Evolutionary conservation across 495 filamentous ascomycete genomes (phyloP), one percentile per base, ranked within the genome.

Genomic region (Xylaria telfairii): DNA sequence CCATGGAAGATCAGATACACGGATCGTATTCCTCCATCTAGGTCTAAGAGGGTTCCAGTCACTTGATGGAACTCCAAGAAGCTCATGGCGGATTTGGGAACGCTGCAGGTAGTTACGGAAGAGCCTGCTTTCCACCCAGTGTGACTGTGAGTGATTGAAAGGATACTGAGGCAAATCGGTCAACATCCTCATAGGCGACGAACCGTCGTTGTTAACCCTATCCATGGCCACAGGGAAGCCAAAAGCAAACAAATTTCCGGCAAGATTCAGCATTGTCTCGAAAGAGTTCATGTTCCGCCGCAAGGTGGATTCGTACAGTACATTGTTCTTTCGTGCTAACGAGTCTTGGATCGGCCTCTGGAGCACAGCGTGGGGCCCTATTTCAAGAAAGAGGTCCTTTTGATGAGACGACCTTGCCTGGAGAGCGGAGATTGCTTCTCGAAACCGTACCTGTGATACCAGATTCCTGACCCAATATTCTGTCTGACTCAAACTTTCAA

Each of bases 331-430:
- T 15, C 37, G 67, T 44, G 34, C 44, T 12, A 85, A 46, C 10
- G 83, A 85, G 30, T 88, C 81, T 32, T 80, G 76, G 30, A 87
- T 69, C 0, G 87, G 86, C 0, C 82, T 81, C 49, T 82, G 76
- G 0, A 92, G 75, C 1, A 87, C 85, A 19, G 80, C 71, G 71
- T 91, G 89, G 28, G 90, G 86, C 0, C 90, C 89, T 47, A 90
- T 75, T 62, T 90, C 88, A 19, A 90, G 64, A 1, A 89, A 24
- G 21, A 83, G 39, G 6, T 42, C 41, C 6, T 42, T 42, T 13
- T 13, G 6, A 13, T 6, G 6, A 6, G 41, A 42, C 41, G 41
- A 42, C 41, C 6, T 6, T 42, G 41, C 41, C 13, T 6, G 13
- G 6, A 42, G 6, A 6, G 6, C 6, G 6, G 6, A 6, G 6